phyloP scores from a whole-genome alignment of 345 rosid genomes.

The Acer yangbiense region DNA sequence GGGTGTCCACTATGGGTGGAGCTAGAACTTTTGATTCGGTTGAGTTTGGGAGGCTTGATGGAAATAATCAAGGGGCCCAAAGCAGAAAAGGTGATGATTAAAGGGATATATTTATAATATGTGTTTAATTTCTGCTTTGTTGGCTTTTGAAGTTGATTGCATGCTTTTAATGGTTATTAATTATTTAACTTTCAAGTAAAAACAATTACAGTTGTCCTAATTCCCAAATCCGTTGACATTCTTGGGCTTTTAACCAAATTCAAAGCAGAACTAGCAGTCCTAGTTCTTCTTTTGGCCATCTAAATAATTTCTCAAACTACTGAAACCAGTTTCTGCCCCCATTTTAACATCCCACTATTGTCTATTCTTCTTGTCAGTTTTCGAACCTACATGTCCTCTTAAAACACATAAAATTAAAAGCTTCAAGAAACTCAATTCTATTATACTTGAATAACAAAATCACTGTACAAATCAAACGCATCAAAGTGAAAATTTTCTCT shows the following conservation, averaged over 20 bases:
- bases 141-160: not conserved
- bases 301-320: not conserved
- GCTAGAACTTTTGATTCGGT: not conserved
- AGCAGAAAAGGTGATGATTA: not conserved
- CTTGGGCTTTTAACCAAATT: too few species aligned
- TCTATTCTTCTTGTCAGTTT: not conserved
- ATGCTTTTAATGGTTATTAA: too few species aligned
- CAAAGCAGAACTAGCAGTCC: not conserved
- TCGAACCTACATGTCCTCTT: not conserved
- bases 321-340: not conserved
- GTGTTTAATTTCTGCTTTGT: not conserved
- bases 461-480: not conserved
- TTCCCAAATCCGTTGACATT: too few species aligned
- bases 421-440: not conserved
- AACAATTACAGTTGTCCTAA: too few species aligned
- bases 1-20: not conserved
- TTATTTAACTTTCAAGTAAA: too few species aligned
- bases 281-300: not conserved
- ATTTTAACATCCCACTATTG: not conserved
- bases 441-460: not conserved
- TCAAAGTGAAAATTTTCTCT: not conserved
- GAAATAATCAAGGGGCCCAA: not conserved
- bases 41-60: not conserved
- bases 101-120: not conserved
- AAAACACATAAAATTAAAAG: not conserved